Evolutionary conservation across 2,329 filamentous ascomycete species (phyloP).

Genomic region (Claviceps monticola): DNA sequence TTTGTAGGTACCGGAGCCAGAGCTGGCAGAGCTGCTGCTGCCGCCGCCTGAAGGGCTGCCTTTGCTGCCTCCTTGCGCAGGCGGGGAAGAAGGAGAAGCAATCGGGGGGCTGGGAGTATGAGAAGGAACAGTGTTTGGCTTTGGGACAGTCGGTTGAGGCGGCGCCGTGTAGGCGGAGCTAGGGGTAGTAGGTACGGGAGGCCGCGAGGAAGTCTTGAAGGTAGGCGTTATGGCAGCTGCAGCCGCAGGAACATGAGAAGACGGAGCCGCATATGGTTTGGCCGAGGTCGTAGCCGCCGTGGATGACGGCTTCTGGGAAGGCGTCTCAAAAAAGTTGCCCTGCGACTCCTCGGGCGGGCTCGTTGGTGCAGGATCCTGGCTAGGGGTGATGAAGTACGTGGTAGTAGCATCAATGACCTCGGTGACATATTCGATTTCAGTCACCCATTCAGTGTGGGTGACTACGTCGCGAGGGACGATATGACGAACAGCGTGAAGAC

Average conservation of each 20-base stretch:
- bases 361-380: constrained; percentile 14
- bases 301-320: constrained; percentile 1
- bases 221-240: constrained; percentile 13
- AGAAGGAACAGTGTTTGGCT: constrained; percentile 2
- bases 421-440: constrained; percentile 32
- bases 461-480: constrained; percentile 24
- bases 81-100: constrained; percentile 6
- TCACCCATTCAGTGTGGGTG: constrained; percentile 38
- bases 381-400: constrained; percentile 30
- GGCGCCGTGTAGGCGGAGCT: constrained; percentile 7
- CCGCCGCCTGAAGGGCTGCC: not conserved
- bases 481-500: constrained; percentile 16
- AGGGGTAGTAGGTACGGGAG: constrained; percentile 5
- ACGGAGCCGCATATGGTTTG: constrained; percentile 4
- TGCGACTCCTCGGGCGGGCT: constrained; percentile 10
- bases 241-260: constrained; percentile 12
- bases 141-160: constrained; percentile 6
- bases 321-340: constrained; percentile 18
- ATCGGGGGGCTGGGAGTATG: constrained; percentile 7
- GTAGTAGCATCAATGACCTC: constrained; percentile 33
- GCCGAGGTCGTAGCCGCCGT: constrained; percentile 9
- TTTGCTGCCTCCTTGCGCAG: constrained; percentile 3
- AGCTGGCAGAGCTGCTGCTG: constrained; percentile 7
- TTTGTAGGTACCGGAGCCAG: constrained; percentile 18
- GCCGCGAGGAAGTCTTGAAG: constrained; percentile 12